Conservation (phyloP, 352 stramenopile genomes). For the Peronospora belbahrii region DNA sequence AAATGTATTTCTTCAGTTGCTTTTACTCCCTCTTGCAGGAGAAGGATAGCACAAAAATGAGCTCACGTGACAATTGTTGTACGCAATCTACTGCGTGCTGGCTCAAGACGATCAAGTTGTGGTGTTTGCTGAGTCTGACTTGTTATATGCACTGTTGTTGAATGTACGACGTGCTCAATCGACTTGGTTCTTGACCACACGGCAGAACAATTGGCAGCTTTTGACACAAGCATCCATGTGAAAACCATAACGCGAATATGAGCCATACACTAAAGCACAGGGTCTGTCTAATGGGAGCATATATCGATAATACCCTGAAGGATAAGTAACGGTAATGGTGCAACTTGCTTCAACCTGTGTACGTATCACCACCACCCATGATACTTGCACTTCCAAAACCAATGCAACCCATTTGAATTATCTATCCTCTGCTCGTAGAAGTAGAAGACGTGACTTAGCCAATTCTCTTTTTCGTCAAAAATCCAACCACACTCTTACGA, state of each 20-base stretch:
- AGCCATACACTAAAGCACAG: no score
- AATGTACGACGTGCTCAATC: slow-evolving; percentile 84
- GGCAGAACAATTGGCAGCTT: slow-evolving; percentile 57
- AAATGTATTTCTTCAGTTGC: slow-evolving; percentile 73
- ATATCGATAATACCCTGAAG: slow-evolving; percentile 28
- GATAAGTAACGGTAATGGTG: slow-evolving; percentile 16
- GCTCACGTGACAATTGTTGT: slow-evolving; percentile 74
- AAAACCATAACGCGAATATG: slow-evolving; percentile 84
- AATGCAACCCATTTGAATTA: no score
- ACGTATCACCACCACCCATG: slow-evolving; percentile 2
- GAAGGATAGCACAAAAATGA: slow-evolving; percentile 84
- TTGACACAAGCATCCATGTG: slow-evolving; percentile 61
- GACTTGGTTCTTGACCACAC: slow-evolving; percentile 74
- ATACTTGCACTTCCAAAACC: slow-evolving; percentile 3
- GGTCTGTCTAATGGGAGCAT: no score
- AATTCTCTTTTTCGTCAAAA: slow-evolving; percentile 45
- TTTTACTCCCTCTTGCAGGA: slow-evolving; percentile 80
- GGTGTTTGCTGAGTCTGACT: slow-evolving; percentile 57
- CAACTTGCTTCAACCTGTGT: not conserved
- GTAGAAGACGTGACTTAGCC: slow-evolving; percentile 1
- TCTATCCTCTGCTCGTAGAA: not conserved
- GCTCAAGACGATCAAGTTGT: slow-evolving; percentile 66
- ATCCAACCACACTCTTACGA: slow-evolving; percentile 55
- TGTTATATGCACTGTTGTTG: no score
- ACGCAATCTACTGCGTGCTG: slow-evolving; percentile 72